Percentiles rank a stretch among this genome's conserved stretches.
phyloP scores from a whole-genome alignment of 352 stramenopile genomes.

The Phytophthora melonis region DNA sequence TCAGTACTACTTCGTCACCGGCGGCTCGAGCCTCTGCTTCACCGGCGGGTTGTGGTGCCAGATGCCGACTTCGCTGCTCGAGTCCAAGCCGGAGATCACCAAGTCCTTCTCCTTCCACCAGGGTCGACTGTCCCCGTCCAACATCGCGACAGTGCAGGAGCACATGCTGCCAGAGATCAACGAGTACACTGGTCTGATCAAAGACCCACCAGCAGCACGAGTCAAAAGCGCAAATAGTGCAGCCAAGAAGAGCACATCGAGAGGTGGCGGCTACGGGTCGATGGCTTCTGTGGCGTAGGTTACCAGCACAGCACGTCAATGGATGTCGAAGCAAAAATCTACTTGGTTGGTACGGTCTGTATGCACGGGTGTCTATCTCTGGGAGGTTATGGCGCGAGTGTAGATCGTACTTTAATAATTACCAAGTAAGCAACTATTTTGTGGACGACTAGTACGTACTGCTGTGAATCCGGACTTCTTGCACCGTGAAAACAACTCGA shows the following conservation, averaged over 20 bases:
- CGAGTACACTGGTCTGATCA: constrained; percentile 68
- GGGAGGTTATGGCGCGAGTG: too few species aligned
- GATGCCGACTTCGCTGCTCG: constrained; percentile 13
- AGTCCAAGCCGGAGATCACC: constrained; percentile 18
- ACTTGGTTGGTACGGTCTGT: constrained; percentile 19
- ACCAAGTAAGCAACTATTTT: too few species aligned
- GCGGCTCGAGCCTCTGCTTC: constrained; percentile 46
- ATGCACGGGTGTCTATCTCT: constrained; percentile 17
- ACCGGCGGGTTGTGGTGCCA: constrained; percentile 30
- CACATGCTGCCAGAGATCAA: constrained; percentile 76
- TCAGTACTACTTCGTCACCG: constrained; percentile 81
- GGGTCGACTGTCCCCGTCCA: constrained; percentile 57
- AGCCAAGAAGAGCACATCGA: constrained; percentile 3
- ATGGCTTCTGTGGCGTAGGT: constrained; percentile 6
- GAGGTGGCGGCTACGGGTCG: constrained; percentile 25
- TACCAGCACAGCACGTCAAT: neutral
- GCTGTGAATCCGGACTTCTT: too few species aligned
- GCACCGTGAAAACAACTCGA: too few species aligned
- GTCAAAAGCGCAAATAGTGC: constrained; percentile 16
- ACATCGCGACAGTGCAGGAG: constrained; percentile 36
- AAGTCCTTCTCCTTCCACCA: constrained; percentile 69
- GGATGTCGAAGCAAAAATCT: constrained; percentile 19
- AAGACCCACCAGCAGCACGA: constrained; percentile 4
- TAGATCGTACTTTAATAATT: too few species aligned
- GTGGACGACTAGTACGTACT: too few species aligned